These are phyloP conservation scores for Pseudopithomyces chartarum DNA, from an alignment of 2,329 filamentous ascomycete genomes.

Conservation along the genomic window DNA sequence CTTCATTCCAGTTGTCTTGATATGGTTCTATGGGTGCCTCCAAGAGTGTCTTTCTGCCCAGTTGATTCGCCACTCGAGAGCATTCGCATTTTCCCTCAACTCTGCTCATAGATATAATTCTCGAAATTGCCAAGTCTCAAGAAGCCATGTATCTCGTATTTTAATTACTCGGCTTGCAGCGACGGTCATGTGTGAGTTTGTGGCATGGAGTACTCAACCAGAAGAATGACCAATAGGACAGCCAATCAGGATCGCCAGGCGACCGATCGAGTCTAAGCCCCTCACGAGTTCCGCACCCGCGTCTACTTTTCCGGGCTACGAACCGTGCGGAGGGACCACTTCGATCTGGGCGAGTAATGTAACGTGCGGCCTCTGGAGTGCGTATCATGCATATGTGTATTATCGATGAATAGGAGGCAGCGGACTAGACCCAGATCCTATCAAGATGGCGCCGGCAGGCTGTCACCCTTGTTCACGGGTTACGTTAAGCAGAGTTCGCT, in stretches of 20 bases:
- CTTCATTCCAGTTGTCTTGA: too few species aligned
- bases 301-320: constrained; percentile 26
- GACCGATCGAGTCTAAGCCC: constrained; percentile 1
- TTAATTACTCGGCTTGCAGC: too few species aligned
- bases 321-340: constrained; percentile 17
- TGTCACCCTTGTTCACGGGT: constrained; percentile 12
- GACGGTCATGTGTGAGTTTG: neutral
- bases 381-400: constrained; percentile 14
- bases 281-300: constrained; percentile 19
- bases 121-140: too few species aligned
- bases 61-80: too few species aligned
- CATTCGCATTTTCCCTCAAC: too few species aligned
- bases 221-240: neutral
- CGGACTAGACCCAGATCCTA: constrained; percentile 11
- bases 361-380: too few species aligned
- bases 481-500: constrained; percentile 23
- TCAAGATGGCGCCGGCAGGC: neutral
- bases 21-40: too few species aligned
- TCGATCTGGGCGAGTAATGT: constrained; percentile 4
- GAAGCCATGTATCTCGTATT: neutral
- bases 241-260: neutral
- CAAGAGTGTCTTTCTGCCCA: too few species aligned
- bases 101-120: too few species aligned
- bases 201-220: neutral
- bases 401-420: constrained; percentile 12